These are phyloP conservation scores for Luvunga scandens DNA, from an alignment of 345 rosid genomes.

Conservation along the genomic window DNA sequence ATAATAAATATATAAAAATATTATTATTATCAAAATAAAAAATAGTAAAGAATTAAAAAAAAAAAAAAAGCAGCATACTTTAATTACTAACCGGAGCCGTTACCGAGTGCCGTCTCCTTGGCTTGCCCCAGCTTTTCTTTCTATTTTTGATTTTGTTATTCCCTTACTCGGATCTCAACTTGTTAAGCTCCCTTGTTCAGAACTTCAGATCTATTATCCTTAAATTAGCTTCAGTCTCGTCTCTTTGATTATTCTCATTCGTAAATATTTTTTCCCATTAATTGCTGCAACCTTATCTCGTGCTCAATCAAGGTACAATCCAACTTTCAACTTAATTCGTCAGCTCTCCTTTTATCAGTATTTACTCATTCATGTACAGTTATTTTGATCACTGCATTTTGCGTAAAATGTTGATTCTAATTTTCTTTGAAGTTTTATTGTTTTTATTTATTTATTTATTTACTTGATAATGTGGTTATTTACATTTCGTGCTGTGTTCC, in stretches of 20 bases:
- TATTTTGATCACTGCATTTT: not conserved
- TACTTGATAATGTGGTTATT: not conserved
- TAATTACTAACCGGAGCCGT: not conserved
- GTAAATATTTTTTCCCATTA: too few relatives aligned
- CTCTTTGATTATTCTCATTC: not conserved
- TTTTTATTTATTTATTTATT: too few relatives aligned
- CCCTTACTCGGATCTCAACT: not conserved
- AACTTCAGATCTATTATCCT: not conserved
- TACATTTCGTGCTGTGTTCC: not conserved
- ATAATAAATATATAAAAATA: too few relatives aligned
- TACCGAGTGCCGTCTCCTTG: slow-evolving; percentile 2
- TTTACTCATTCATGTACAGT: not conserved
- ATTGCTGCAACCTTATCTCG: not conserved
- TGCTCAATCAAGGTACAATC: not conserved
- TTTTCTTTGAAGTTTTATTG: not conserved
- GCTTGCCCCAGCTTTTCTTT: not conserved
- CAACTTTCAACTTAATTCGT: not conserved
- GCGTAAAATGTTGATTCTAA: not conserved
- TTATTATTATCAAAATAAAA: too few relatives aligned
- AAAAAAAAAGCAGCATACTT: too few relatives aligned
- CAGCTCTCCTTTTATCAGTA: not conserved
- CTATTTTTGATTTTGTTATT: not conserved
- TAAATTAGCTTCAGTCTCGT: not conserved
- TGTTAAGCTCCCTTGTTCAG: not conserved
- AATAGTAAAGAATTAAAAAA: too few relatives aligned